phyloP scores from a whole-genome alignment of 2,329 filamentous ascomycete genomes.

The Pseudogymnoascus sp. region DNA sequence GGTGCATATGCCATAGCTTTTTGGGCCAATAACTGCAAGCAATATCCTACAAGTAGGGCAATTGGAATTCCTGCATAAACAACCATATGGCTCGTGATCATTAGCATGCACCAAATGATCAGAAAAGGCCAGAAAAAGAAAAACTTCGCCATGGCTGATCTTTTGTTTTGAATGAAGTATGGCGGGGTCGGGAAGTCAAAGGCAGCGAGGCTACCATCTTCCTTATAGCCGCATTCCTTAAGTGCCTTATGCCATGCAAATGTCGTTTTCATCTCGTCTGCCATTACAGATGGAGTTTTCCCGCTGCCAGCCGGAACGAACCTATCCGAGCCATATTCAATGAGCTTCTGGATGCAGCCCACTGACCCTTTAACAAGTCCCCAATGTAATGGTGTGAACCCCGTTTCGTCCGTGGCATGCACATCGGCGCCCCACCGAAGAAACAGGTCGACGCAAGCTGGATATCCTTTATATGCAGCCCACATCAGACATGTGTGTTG shows the following conservation, averaged over 20 bases:
- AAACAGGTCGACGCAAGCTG: slow-evolving; percentile 84
- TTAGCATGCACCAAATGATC: slow-evolving; percentile 61
- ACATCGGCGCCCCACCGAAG: slow-evolving; percentile 93
- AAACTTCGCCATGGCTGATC: slow-evolving; percentile 71
- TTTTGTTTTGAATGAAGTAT: slow-evolving; percentile 66
- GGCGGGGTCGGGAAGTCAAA: slow-evolving; percentile 65
- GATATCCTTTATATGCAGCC: slow-evolving; percentile 96
- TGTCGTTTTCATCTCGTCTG: slow-evolving; percentile 80
- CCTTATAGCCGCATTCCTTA: slow-evolving; percentile 73
- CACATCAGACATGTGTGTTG: slow-evolving; percentile 97
- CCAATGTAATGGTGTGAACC: slow-evolving; percentile 94
- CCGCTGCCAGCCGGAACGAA: slow-evolving; percentile 84
- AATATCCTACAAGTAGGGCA: slow-evolving; percentile 55
- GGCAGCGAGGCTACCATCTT: slow-evolving; percentile 62
- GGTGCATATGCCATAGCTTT: slow-evolving; percentile 76
- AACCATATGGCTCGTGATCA: slow-evolving; percentile 63
- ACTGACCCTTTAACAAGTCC: slow-evolving; percentile 87
- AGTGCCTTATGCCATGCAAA: slow-evolving; percentile 76
- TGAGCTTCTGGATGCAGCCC: slow-evolving; percentile 81
- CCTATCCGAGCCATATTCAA: slow-evolving; percentile 91
- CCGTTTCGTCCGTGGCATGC: slow-evolving; percentile 80
- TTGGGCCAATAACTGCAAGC: slow-evolving; percentile 67
- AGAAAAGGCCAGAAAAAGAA: slow-evolving; percentile 84
- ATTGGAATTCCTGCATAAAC: slow-evolving; percentile 70
- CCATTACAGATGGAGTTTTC: slow-evolving; percentile 81